Base-by-base conservation (phyloP, 371 early-diverging fungal genomes). In the Synchytrium microbalum region DNA sequence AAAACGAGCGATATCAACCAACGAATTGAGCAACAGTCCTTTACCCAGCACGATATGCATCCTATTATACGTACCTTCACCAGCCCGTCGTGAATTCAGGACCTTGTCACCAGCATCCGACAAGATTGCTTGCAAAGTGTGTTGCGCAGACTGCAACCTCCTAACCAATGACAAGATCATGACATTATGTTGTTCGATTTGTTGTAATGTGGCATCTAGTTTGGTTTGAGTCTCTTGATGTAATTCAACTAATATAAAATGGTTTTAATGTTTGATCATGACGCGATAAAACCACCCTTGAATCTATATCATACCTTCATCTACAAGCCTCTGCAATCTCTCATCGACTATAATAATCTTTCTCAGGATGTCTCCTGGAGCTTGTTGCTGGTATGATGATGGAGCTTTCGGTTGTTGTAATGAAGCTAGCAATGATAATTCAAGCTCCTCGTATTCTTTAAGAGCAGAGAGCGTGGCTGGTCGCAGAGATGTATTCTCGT, bases 181-280 rank as follows among this genome's bases (percentile, higher is more conserved):
- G 56, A 55, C 56, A 28, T 55, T 55, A 28, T 55, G 56, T 24
- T 55, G 25, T 28, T 55, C 56, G 56, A 55, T 55, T 25, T 55
- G 25, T 55, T n/a, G 28, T 8, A 25, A 24, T 8, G 28, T 28
- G 8, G 25, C 24, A 25, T n/a, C 56, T 24, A 55, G 56, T 28
- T 55, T 55, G 5, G 23, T 8, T 55, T 55, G 56, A 8, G 28
- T 25, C 24, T 25, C 25, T 28, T 55, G 56, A 13, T 55, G 25
- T 24, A 25, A 8, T 24, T 13, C 56, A 13, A 55, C 56, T 55
- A 55, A 24, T 55, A 13, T 8, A 24, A 55, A 24, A 38, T 19
- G 46, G 19, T 19, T 5, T 55, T 8, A 24, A 13, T 55, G 28
- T 8, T 28, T 25, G 56, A 24, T 55, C 56, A 55, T 13, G 25